A percentile compares a stretch with the other conserved stretches of the same genome.
phyloP scores from a whole-genome alignment of 202 grass and related monocot genomes.

The Hordeum pubiflorum region DNA sequence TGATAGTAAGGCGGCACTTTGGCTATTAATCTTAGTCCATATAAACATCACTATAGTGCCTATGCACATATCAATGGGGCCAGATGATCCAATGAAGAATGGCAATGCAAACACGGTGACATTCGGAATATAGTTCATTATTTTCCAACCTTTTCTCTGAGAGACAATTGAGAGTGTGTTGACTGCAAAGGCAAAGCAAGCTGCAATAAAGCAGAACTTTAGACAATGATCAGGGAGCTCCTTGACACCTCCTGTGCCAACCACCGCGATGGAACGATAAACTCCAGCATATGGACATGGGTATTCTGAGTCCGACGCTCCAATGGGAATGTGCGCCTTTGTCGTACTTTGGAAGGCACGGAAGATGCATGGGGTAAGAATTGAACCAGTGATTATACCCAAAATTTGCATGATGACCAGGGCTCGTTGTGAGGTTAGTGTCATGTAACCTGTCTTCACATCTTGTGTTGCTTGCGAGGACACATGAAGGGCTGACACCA shows the following conservation, averaged over 20 bases:
- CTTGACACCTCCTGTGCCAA: slow-evolving; percentile 8
- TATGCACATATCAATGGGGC: slow-evolving; percentile 20
- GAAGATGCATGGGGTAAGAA: slow-evolving; percentile 29
- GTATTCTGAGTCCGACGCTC: neutral
- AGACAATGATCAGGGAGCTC: slow-evolving; percentile 12
- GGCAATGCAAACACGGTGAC: slow-evolving; percentile 23
- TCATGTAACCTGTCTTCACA: slow-evolving; percentile 46
- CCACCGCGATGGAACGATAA: slow-evolving; percentile 18
- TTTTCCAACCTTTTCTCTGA: slow-evolving; percentile 5
- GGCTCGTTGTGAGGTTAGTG: slow-evolving; percentile 35
- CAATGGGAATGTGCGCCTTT: neutral
- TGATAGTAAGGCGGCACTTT: slow-evolving; percentile 17
- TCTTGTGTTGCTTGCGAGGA: slow-evolving; percentile 41
- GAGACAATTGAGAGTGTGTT: slow-evolving; percentile 2
- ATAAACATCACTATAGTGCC: neutral
- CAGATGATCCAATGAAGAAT: slow-evolving; percentile 15
- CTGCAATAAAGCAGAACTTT: neutral
- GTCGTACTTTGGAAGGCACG: neutral
- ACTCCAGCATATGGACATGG: slow-evolving; percentile 13
- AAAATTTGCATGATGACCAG: slow-evolving; percentile 31
- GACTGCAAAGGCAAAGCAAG: neutral
- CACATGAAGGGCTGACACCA: slow-evolving; percentile 6
- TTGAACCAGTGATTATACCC: slow-evolving; percentile 9
- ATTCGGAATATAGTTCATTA: neutral
- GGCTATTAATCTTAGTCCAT: slow-evolving; percentile 2